Percentiles rank a stretch among this genome's conserved stretches.
phyloP scores from a whole-genome alignment of 352 stramenopile species.

The Phytophthora citrophthora region DNA sequence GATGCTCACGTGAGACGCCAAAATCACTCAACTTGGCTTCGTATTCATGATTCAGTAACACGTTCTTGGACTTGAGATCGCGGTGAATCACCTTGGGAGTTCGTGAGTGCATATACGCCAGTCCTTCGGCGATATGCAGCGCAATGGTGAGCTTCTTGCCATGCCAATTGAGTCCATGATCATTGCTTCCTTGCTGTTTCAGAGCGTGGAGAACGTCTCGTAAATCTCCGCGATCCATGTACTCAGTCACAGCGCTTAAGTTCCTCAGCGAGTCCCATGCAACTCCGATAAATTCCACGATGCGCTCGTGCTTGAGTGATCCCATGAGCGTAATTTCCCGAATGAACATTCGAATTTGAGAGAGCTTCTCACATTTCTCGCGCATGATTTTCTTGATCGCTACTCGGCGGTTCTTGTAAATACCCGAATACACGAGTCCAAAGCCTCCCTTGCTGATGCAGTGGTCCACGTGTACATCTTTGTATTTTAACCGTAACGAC shows the following conservation, averaged over 20 bases:
- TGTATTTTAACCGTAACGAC: constrained; percentile 45
- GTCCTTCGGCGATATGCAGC: constrained; percentile 65
- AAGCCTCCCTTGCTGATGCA: constrained; percentile 56
- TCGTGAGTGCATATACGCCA: constrained; percentile 74
- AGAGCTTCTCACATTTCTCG: constrained; percentile 40
- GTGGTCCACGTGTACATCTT: constrained; percentile 40
- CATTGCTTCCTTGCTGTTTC: constrained; percentile 38
- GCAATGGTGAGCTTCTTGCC: constrained; percentile 63
- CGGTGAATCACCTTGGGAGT: constrained; percentile 77
- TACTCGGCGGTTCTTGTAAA: constrained; percentile 42
- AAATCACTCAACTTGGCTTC: constrained; percentile 84
- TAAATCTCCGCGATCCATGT: constrained; percentile 77
- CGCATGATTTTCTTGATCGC: constrained; percentile 53
- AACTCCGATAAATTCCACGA: constrained; percentile 76
- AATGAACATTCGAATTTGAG: constrained; percentile 47
- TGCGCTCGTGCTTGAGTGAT: constrained; percentile 61
- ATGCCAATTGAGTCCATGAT: constrained; percentile 49
- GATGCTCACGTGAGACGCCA: constrained; percentile 61
- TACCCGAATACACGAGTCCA: constrained; percentile 47
- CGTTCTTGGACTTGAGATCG: constrained; percentile 84
- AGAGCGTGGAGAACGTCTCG: constrained; percentile 58
- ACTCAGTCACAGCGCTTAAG: constrained; percentile 68
- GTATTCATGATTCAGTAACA: constrained; percentile 63
- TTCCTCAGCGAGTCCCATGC: constrained; percentile 68
- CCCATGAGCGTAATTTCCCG: constrained; percentile 74